Conservation (phyloP, 306 rosid genomes). For the Vachellia collinsii region DNA sequence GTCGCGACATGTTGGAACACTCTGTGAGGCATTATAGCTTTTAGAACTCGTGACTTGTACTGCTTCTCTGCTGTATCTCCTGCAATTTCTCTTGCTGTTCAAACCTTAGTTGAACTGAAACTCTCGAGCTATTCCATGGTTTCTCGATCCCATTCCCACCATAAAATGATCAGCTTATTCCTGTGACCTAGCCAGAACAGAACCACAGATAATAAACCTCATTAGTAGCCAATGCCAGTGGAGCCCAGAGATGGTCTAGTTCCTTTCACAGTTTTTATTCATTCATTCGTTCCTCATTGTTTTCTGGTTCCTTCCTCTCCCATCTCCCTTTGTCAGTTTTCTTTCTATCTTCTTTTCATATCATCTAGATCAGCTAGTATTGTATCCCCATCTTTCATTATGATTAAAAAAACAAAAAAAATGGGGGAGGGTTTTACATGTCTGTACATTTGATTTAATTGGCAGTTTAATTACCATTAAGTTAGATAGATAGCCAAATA, state of each 20-base stretch:
- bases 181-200: constrained; percentile 52
- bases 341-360: constrained; percentile 14
- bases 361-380: constrained; percentile 40
- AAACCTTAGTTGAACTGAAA: constrained; percentile 28
- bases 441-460: constrained; percentile 46
- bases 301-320: constrained; percentile 62
- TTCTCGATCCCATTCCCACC: constrained; percentile 35
- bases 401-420: background rate
- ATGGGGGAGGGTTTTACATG: constrained; percentile 9
- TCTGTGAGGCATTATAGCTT: constrained; percentile 76
- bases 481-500: constrained; percentile 24
- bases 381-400: constrained; percentile 37
- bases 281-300: constrained; percentile 82
- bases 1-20: constrained; percentile 71
- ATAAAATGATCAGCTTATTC: constrained; percentile 43
- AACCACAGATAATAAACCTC: constrained; percentile 50
- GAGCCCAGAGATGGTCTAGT: constrained; percentile 59
- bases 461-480: constrained; percentile 33
- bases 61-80: constrained; percentile 34
- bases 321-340: constrained; percentile 38
- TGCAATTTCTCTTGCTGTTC: constrained; percentile 35
- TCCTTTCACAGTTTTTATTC: constrained; percentile 59
- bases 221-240: constrained; percentile 52
- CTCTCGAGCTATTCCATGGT: constrained; percentile 39
- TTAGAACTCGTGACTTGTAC: constrained; percentile 45